Evolutionary conservation across 768 basidiomycete genomes (phyloP), one percentile per base, ranked within the genome.

Genomic region (Calocera cornea): DNA sequence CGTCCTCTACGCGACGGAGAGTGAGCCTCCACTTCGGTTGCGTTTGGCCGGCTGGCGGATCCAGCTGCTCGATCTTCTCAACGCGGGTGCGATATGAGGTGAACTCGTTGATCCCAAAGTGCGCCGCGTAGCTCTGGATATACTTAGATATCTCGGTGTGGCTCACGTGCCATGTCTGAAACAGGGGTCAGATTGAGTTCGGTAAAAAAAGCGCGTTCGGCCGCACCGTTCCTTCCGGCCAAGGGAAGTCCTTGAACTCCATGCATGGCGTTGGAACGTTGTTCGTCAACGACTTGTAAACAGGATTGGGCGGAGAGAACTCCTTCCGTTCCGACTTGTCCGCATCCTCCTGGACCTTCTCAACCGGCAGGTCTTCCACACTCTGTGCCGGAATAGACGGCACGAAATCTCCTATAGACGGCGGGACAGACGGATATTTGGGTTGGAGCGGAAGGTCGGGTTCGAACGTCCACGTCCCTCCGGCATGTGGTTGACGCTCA

Each of bases 181-280:
- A 41, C 2, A 17, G 12, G 11, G 47, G 41, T 44, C 36, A 66
- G 27, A 17, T 2, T 5, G 24, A 7, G 5, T 11, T 44, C 31
- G 2, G 8, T 2, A 10, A 7, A 24, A 40, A 34, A 27, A 34
- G 19, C 19, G n/a, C n/a, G n/a, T 24, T 7, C 16, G 16, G 5
- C 19, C 64, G 11, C 29, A 66, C 66, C 11, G 73, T 73, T 7
- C 68, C 70, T 17, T 65, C 67, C 3, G 73, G 73, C 34, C 69
- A 72, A 1, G 73, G 73, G 60, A 68, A 72, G 29, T 72, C 71
- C 50, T 71, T 70, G 69, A 71, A 72, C 69, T 71, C 70, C 69
- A 73, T 68, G n/a, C 71, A 71, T 0, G 65, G 65, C 10, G 71
- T 72, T 5, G 72, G 72, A 2, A 73, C 72, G 65, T 73, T 73